These are phyloP conservation scores for Pseudoperonospora humuli DNA, from an alignment of 352 stramenopile genomes.

Conservation along the genomic window DNA sequence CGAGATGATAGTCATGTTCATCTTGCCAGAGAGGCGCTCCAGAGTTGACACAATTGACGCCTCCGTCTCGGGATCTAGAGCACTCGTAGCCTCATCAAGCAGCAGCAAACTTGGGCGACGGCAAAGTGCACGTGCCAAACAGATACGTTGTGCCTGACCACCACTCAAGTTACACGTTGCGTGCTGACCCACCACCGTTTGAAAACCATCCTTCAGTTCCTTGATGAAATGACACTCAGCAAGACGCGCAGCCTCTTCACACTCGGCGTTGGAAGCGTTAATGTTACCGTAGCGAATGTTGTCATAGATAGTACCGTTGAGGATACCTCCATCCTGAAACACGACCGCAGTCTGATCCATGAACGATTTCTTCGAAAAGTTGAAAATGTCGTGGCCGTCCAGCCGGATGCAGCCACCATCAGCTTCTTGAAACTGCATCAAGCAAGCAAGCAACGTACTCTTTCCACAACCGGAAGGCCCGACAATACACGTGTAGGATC, in stretches of 20 bases:
- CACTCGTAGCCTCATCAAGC: constrained; percentile 82
- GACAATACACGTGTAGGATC: constrained; percentile 81
- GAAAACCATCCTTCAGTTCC: constrained; percentile 71
- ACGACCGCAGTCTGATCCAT: constrained; percentile 84
- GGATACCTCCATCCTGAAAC: constrained; percentile 81
- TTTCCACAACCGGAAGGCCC: constrained; percentile 82
- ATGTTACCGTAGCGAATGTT: constrained; percentile 84
- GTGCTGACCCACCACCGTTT: constrained; percentile 81
- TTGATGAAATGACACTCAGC: constrained; percentile 82
- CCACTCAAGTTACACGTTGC: constrained; percentile 83
- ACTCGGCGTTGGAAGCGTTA: constrained; percentile 63
- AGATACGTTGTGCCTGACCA: constrained; percentile 82
- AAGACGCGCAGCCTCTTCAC: constrained; percentile 67
- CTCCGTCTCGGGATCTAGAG: constrained; percentile 80
- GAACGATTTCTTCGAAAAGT: constrained; percentile 82
- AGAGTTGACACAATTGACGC: constrained; percentile 79
- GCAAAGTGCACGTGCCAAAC: constrained; percentile 71
- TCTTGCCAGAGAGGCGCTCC: constrained; percentile 70
- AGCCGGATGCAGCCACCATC: constrained; percentile 75
- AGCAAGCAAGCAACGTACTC: constrained; percentile 76
- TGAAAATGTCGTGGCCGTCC: constrained; percentile 78
- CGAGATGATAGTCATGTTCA: constrained; percentile 86
- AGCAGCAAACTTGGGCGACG: constrained; percentile 73
- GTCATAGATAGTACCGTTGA: constrained; percentile 85
- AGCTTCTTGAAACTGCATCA: constrained; percentile 86